Evolutionary conservation across 164 flowering plant species (phyloP), one percentile per base, ranked within the genome.

Genomic region (Nymphaea thermarum): DNA sequence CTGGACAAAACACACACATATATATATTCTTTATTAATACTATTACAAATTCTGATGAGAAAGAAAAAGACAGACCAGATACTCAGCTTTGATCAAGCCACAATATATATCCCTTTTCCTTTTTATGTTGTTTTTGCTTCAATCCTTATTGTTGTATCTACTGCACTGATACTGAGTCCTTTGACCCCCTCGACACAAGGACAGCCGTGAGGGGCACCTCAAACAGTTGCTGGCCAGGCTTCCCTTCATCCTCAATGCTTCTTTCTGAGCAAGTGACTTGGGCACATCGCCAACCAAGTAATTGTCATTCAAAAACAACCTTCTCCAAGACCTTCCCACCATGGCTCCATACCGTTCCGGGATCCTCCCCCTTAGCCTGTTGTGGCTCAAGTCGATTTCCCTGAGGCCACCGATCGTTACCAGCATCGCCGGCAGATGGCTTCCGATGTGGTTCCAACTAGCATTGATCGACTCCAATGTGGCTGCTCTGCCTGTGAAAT

Each of bases 181-280:
- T 64, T 42, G 66, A 15, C 7, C 43, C 43, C 66, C 66, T 14
- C 42, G 43, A 43, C 66, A 64, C 7, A 64, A 12, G 42, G 18
- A 6, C 7, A n/a, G 44, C 43, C 66, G 6, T 4, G 6, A 5
- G 5, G 43, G 66, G 44, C 66, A 64, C 44, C 43, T 43, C 43
- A 64, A 43, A 42, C 66, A 64, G 42, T 64, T 64, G 43, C 7
- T 64, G 16, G 66, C 66, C 44, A 64, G 42, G 36, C 66, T 64
- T 3, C 66, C 66, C 17, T 41, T 64, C 16, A 64, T 7, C 66
- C 16, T 64, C 44, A 36, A 36, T 25, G 43, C 7, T 2, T 61
- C 36, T 41, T 6, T 5, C 3, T 8, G 17, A 42, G 2, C 42
- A 43, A 64, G 36, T 42, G 18, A 6, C 8, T 17, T 12, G 7